phyloP scores from a whole-genome alignment of 495 filamentous ascomycete genomes.

The Usnea hakonensis region DNA sequence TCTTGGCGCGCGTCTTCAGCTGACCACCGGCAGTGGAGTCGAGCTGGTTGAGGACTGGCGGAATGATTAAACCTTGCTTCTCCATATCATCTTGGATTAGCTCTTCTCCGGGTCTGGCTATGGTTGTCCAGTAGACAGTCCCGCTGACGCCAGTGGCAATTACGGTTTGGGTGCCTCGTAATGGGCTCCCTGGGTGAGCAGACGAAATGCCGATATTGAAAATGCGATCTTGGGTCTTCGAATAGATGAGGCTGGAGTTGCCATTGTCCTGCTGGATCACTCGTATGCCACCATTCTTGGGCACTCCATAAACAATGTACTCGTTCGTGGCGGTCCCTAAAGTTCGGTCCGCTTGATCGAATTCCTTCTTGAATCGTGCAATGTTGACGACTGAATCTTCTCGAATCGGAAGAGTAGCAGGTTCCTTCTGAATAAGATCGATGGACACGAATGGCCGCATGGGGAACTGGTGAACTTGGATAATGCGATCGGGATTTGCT shows the following conservation, averaged over 20 bases:
- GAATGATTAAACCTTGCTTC: slow-evolving; percentile 71
- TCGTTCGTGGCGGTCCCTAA: slow-evolving; percentile 81
- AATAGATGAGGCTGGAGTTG: slow-evolving; percentile 80
- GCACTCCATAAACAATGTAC: slow-evolving; percentile 88
- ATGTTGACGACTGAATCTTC: slow-evolving; percentile 72
- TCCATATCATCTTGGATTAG: slow-evolving; percentile 66
- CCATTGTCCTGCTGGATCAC: slow-evolving; percentile 93
- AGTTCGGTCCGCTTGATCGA: slow-evolving; percentile 92
- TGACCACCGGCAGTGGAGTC: slow-evolving; percentile 79
- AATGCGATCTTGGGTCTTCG: slow-evolving; percentile 75
- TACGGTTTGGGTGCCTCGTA: slow-evolving; percentile 59
- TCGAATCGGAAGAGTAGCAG: slow-evolving; percentile 30
- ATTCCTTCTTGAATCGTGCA: slow-evolving; percentile 89
- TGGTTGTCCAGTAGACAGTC: slow-evolving; percentile 82
- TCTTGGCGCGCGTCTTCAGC: slow-evolving; percentile 89
- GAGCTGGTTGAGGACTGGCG: slow-evolving; percentile 65
- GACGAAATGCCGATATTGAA: slow-evolving; percentile 85
- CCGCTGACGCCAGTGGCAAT: slow-evolving; percentile 91
- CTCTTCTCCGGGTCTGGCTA: slow-evolving; percentile 63
- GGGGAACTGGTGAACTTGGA: slow-evolving; percentile 88
- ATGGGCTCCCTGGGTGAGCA: slow-evolving; percentile 40
- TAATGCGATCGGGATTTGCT: slow-evolving; percentile 50
- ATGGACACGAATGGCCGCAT: slow-evolving; percentile 93
- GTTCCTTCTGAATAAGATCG: slow-evolving; percentile 31
- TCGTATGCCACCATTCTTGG: slow-evolving; percentile 81